Evolutionary conservation across 2,329 filamentous ascomycete species (phyloP), one percentile per base, ranked within the genome.

Genomic region (Penicillium griseofulvum): DNA sequence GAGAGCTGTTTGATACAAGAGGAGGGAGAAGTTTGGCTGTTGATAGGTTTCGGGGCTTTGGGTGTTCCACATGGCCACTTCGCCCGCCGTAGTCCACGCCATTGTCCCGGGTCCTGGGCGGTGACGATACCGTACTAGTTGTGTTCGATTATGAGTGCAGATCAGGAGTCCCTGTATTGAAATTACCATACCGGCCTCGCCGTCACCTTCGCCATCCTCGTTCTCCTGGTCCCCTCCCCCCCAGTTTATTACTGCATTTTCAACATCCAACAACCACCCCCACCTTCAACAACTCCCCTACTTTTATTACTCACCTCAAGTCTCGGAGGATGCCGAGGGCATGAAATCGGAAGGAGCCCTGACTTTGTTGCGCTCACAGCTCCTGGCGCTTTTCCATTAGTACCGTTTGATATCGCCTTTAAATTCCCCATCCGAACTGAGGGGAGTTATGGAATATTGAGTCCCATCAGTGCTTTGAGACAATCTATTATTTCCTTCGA

Each of bases 311-410:
- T 45, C 48, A 36, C 46, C 49, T 52, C 36, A 51, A 33, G 16
- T 51, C n/a, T 36, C 60, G 62, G 66, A 71, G 65, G 57, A 74
- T 74, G 71, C 63, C 71, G 68, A 74, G 70, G 71, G 65, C 67
- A 74, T 74, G 71, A 72, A 66, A 64, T 62, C 60, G 56, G 67
- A 69, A 64, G 70, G 66, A 69, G 68, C 69, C 70, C 62, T 69
- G 67, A 68, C 61, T 71, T 72, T 65, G 63, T 71, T 73, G 72
- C 72, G 72, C 72, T 71, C 69, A 71, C 66, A 68, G 69, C 72
- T 72, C 68, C 70, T 71, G 66, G 69, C 71, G 66, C 70, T 67
- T 64, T 65, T 64, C 63, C 54, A 60, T 66, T 52, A 55, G 51
- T 58, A 56, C 60, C 55, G 60, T 61, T 58, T 57, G 61, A 67